phyloP scores from a whole-genome alignment of 805 yeast species.

The Blastobotrys chiropterorum region DNA sequence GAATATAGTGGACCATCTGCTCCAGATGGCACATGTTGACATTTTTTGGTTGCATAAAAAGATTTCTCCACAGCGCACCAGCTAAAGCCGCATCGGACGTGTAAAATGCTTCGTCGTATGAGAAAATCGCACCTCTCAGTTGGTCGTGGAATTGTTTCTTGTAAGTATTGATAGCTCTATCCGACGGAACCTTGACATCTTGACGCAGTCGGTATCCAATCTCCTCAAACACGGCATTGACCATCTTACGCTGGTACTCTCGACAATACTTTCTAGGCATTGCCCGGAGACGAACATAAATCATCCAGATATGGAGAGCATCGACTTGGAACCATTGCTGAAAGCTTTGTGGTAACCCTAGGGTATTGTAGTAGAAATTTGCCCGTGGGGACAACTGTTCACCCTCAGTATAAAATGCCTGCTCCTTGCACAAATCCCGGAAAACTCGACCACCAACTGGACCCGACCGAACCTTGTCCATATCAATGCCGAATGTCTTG shows the following conservation, averaged over 20 bases:
- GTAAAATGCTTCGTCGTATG: conserved; percentile 87
- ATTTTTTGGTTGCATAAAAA: conserved; percentile 78
- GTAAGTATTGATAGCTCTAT: conserved; percentile 76
- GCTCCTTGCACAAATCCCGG: conserved; percentile 79
- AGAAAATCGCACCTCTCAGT: conserved; percentile 78
- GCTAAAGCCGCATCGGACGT: conserved; percentile 47
- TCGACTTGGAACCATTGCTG: conserved; percentile 97
- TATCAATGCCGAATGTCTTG: conserved; percentile 60
- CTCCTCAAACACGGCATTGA: conserved; percentile 84
- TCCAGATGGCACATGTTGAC: conserved; percentile 80
- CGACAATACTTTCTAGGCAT: conserved; percentile 86
- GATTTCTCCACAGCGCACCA: conserved; percentile 57
- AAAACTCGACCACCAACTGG: conserved; percentile 89
- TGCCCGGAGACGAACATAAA: conserved; percentile 92
- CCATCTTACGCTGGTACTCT: conserved; percentile 85
- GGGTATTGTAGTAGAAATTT: conserved; percentile 74
- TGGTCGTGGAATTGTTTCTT: conserved; percentile 87
- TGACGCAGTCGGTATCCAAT: conserved; percentile 79
- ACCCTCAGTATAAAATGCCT: conserved; percentile 35
- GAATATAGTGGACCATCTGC: conserved; percentile 81
- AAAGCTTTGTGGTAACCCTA: conserved; percentile 77
- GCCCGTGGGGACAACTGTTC: conserved; percentile 51
- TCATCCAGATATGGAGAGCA: conserved; percentile 85
- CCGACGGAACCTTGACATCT: conserved; percentile 78
- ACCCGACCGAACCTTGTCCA: conserved; percentile 90